Percentiles rank a stretch among this genome's conserved stretches.
Evolutionary conservation across 306 rosid species (phyloP).

Genomic region (Acacia confusa): DNA sequence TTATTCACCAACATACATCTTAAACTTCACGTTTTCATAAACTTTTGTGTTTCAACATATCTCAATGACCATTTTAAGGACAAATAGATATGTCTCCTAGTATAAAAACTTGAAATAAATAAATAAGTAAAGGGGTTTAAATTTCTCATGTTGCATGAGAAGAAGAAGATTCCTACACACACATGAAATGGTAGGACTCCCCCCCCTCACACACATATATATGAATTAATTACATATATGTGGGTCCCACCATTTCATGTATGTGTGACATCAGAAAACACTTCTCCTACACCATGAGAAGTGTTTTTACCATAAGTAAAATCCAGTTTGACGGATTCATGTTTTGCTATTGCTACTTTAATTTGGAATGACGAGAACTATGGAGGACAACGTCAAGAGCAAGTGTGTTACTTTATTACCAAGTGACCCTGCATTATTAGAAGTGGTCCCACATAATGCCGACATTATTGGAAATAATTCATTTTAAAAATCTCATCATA

Average conservation of each 20-base stretch:
- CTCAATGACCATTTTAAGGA: not conserved
- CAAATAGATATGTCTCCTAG: not conserved
- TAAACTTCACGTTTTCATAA: not conserved
- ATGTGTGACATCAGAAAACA: too few species aligned
- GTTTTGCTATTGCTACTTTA: not conserved
- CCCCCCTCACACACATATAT: too few species aligned
- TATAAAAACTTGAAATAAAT: not conserved
- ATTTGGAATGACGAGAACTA: not conserved
- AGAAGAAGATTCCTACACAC: too few species aligned
- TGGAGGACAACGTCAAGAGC: not conserved
- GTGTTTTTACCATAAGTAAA: too few species aligned
- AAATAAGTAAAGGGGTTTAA: too few species aligned
- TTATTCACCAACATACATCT: not conserved
- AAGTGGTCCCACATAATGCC: not conserved
- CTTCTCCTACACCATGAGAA: too few species aligned
- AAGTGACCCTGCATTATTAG: not conserved
- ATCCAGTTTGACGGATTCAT: not conserved
- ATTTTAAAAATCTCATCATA: not conserved
- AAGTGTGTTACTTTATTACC: not conserved
- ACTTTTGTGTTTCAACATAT: not conserved
- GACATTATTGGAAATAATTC: not conserved
- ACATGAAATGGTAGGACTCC: too few species aligned
- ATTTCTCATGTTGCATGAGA: too few species aligned
- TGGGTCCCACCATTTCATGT: too few species aligned
- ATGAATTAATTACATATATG: too few species aligned